Percentiles rank a stretch among this genome's conserved stretches.
Evolutionary conservation across 768 basidiomycete species (phyloP).

Genomic region (Psilocybe cyanescens): DNA sequence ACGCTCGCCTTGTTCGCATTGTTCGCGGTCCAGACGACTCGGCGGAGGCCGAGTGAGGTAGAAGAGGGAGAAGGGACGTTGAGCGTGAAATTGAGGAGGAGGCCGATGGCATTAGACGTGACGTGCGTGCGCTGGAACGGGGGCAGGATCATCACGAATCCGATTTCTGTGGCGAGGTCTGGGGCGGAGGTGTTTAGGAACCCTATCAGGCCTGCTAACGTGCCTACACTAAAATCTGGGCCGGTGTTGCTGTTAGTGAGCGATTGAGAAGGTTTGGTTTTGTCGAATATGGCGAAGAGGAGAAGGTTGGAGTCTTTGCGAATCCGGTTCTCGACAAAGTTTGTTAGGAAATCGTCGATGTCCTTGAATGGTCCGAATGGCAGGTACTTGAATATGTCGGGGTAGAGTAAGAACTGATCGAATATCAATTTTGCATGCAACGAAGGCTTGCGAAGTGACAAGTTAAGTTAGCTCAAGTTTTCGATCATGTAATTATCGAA

Average conservation of each 20-base stretch:
- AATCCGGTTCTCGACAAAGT: conserved; percentile 39
- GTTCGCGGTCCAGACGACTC: conserved; percentile 66
- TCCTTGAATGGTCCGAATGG: conserved; percentile 53
- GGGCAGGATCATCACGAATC: conserved; percentile 56
- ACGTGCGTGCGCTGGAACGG: conserved; percentile 68
- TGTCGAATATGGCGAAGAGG: conserved; percentile 60
- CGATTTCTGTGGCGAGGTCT: conserved; percentile 56
- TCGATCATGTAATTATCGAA: too few species aligned
- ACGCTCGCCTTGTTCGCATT: conserved; percentile 50
- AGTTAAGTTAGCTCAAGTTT: too few species aligned
- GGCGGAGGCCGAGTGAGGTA: conserved; percentile 56
- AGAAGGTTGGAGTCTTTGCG: conserved; percentile 35
- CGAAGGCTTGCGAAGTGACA: conserved; percentile 36
- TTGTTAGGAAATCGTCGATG: conserved; percentile 36
- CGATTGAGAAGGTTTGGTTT: conserved; percentile 31
- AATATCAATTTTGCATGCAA: conserved; percentile 47
- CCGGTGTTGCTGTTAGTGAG: background rate
- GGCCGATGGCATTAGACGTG: conserved; percentile 53
- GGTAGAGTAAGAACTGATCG: conserved; percentile 32
- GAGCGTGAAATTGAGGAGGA: conserved; percentile 53
- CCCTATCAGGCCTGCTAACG: conserved; percentile 57
- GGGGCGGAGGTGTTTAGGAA: conserved; percentile 46
- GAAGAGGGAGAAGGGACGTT: conserved; percentile 34
- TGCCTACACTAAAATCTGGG: conserved; percentile 16
- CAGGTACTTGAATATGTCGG: conserved; percentile 49